Evolutionary conservation across 2,329 filamentous ascomycete genomes (phyloP).

Genomic region (Lojkania enalia): DNA sequence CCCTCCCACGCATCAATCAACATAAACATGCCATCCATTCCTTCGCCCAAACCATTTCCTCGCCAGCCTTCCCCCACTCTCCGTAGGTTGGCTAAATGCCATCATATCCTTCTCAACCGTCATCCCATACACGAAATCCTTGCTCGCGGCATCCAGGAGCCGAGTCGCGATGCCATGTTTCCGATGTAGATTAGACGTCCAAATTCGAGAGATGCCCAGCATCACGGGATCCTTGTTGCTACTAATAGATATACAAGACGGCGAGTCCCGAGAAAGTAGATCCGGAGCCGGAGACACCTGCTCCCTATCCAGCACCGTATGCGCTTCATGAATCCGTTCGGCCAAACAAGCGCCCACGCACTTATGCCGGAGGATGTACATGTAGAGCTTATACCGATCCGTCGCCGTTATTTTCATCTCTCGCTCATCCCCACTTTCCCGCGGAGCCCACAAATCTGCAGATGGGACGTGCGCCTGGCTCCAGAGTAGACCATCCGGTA

Average conservation of each 20-base stretch:
- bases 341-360: slow-evolving; percentile 65
- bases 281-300: slow-evolving; percentile 22
- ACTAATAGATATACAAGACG: slow-evolving; percentile 49
- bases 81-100: slow-evolving; percentile 69
- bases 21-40: slow-evolving; percentile 64
- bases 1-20: slow-evolving; percentile 53
- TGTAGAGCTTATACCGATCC: slow-evolving; percentile 62
- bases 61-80: slow-evolving; percentile 61
- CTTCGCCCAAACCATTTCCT: slow-evolving; percentile 60
- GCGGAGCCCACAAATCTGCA: slow-evolving; percentile 4
- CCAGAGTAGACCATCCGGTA: slow-evolving; percentile 62
- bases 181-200: slow-evolving; percentile 62
- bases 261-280: slow-evolving; percentile 19
- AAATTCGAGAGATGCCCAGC: slow-evolving; percentile 68
- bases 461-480: slow-evolving; percentile 45
- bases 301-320: slow-evolving; percentile 49
- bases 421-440: slow-evolving; percentile 37
- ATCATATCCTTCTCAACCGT: slow-evolving; percentile 59
- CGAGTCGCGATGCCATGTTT: slow-evolving; percentile 61
- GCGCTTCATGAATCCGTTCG: slow-evolving; percentile 63
- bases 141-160: slow-evolving; percentile 60
- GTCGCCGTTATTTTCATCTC: slow-evolving; percentile 28
- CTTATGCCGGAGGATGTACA: slow-evolving; percentile 64
- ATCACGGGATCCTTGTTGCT: slow-evolving; percentile 51
- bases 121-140: slow-evolving; percentile 60